These are phyloP conservation scores for Odonthalia washingtoniensis DNA, from an alignment of 31 red algal genomes.

Conservation along the genomic window DNA sequence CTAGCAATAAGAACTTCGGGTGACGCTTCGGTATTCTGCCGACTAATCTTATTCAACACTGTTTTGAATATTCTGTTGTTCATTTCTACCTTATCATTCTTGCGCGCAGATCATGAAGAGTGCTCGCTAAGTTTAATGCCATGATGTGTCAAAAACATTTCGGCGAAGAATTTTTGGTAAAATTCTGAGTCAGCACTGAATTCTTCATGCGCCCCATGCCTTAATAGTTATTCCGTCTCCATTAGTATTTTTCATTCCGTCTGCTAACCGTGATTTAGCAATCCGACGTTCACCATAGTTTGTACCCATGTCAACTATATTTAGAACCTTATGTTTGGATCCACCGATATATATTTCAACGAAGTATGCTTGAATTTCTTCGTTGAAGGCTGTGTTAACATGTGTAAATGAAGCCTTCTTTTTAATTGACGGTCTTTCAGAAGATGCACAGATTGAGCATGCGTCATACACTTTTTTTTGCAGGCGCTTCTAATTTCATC, in stretches of 20 bases:
- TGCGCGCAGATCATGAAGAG: background rate
- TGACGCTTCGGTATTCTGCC: background rate
- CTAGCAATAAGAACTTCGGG: conserved; percentile 9
- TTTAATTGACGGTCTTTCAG: no score
- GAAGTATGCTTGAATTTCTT: no score
- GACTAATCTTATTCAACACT: background rate
- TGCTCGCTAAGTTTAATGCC: background rate
- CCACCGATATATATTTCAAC: no score
- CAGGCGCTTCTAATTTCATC: no score
- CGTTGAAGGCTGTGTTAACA: no score
- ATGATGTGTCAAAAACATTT: background rate
- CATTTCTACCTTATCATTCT: conserved; percentile 14
- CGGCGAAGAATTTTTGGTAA: background rate
- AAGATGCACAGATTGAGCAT: no score
- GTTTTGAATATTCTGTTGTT: conserved; percentile 31
- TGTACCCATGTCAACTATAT: background rate
- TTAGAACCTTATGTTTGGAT: conserved; percentile 14
- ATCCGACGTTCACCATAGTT: background rate
- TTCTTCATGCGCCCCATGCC: no score
- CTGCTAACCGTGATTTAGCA: background rate
- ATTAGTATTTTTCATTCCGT: background rate
- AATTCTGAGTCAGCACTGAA: conserved; percentile 33
- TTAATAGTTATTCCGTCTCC: background rate
- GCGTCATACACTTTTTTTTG: no score
- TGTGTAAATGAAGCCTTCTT: no score